phyloP scores from a whole-genome alignment of 805 yeast species.

The Lipomyces sp. region DNA sequence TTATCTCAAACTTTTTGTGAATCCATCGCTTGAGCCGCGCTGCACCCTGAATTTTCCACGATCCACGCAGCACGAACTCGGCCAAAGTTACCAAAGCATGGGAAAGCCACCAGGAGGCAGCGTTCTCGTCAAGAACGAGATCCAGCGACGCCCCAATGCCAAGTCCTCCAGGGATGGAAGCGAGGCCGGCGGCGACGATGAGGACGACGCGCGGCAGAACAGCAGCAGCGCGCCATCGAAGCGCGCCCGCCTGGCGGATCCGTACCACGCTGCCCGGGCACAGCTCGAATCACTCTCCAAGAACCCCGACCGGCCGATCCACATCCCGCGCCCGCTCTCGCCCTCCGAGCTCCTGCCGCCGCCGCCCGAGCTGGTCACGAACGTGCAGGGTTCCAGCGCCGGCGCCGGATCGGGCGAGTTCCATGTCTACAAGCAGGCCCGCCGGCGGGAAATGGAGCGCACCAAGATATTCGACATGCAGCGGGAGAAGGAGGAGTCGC shows the following conservation, averaged over 20 bases:
- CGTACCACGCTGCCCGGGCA: slow-evolving; percentile 11
- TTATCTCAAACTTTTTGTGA: too few relatives aligned
- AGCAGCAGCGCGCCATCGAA: background rate
- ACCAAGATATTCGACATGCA: slow-evolving; percentile 30
- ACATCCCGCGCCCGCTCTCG: slow-evolving; percentile 17
- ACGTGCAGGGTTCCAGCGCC: slow-evolving; percentile 37
- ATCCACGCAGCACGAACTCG: too few relatives aligned
- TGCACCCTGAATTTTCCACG: too few relatives aligned
- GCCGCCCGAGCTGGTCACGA: slow-evolving; percentile 35
- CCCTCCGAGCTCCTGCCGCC: slow-evolving; percentile 23
- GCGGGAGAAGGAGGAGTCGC: slow-evolving; percentile 28
- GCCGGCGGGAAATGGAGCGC: slow-evolving; percentile 36
- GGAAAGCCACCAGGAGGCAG: slow-evolving; percentile 8
- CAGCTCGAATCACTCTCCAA: slow-evolving; percentile 14
- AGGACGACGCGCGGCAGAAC: background rate
- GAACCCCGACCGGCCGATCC: slow-evolving; percentile 15
- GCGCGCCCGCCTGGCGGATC: slow-evolving; percentile 10
- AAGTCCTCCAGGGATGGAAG: background rate
- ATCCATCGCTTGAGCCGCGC: too few relatives aligned
- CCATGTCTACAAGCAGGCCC: slow-evolving; percentile 38
- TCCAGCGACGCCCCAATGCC: slow-evolving; percentile 1
- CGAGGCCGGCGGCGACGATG: background rate
- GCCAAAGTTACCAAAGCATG: too few relatives aligned
- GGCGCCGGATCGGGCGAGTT: slow-evolving; percentile 43
- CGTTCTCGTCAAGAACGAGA: slow-evolving; percentile 14